Evolutionary conservation across 2,329 filamentous ascomycete genomes (phyloP), one percentile per base, ranked within the genome.

Genomic region (Hypoxylon sp.): DNA sequence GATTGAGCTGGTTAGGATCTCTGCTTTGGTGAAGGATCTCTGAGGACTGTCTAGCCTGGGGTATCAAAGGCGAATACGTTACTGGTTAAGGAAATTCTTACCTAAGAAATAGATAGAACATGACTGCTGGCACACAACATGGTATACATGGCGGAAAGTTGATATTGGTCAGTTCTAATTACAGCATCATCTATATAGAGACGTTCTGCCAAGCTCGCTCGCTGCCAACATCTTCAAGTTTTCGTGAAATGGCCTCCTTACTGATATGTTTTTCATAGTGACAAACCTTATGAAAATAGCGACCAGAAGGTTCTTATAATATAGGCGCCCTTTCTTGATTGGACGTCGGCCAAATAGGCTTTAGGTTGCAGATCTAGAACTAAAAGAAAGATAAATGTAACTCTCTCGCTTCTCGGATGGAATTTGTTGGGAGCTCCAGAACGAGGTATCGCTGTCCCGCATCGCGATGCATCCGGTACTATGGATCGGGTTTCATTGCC

Each of bases 221-320:
- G 29, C 35, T 57, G 56, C 8, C 27, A 54, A 47, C 51, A 32
- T 47, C 24, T 59, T 42, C 56, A 54, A 24, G 21, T 32, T 44
- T 31, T 54, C 17, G 53, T 32, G 42, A 62, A 62, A 56, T 58
- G n/a, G 39, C 6, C 27, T 50, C 19, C 53, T 55, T 53, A 13
- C 27, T 47, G 24, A 55, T 32, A 54, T 37, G n/a, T 50, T 21
- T 55, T 19, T 65, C 21, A 53, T 44, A 55, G 59, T 60, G 47
- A 50, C 37, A 59, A 29, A 42, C 31, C 17, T 62, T 62, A 61
- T 60, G 32, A 48, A 21, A 44, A 5, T 46, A 11, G 54, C 58
- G 55, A 71, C 69, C 54, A 69, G 59, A 67, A 67, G 55, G 61
- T 63, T 69, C 64, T 67, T 54, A 59, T 55, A 69, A 71, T 71